phyloP scores from a whole-genome alignment of 768 basidiomycete genomes.

The Pleurotus salmoneostramineus region DNA sequence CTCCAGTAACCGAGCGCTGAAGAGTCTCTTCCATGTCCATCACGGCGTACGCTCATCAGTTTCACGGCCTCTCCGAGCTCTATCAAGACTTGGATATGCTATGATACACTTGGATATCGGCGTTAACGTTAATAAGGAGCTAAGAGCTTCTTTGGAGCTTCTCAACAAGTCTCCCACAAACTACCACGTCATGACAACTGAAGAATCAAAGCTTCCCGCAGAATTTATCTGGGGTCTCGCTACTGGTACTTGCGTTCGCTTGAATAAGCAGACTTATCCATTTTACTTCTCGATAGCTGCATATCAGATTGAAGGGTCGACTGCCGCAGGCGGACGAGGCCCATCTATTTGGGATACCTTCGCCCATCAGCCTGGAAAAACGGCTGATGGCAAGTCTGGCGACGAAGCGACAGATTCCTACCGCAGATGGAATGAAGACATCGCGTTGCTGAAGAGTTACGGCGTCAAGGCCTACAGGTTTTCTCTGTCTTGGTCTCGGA shows the following conservation, averaged over 20 bases:
- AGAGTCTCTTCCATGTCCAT: no score
- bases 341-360: slow-evolving; percentile 77
- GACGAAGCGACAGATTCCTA: slow-evolving; percentile 70
- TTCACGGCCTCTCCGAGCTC: no score
- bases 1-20: no score
- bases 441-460: slow-evolving; percentile 56
- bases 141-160: not conserved
- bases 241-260: slow-evolving; percentile 20
- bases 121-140: no score
- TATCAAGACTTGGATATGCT: no score
- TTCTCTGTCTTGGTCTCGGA: slow-evolving; percentile 69
- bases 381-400: slow-evolving; percentile 57
- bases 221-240: slow-evolving; percentile 31
- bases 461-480: slow-evolving; percentile 73
- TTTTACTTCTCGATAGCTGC: slow-evolving; percentile 33
- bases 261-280: not conserved
- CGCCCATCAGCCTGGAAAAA: slow-evolving; percentile 52
- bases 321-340: slow-evolving; percentile 48
- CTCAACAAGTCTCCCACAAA: not conserved
- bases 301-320: slow-evolving; percentile 74
- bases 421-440: slow-evolving; percentile 60
- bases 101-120: no score
- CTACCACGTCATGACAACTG: not conserved
- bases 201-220: slow-evolving; percentile 19
- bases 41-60: no score